These are phyloP conservation scores for Aspergillus candidus DNA, from an alignment of 2,329 filamentous ascomycete genomes.

Conservation along the genomic window DNA sequence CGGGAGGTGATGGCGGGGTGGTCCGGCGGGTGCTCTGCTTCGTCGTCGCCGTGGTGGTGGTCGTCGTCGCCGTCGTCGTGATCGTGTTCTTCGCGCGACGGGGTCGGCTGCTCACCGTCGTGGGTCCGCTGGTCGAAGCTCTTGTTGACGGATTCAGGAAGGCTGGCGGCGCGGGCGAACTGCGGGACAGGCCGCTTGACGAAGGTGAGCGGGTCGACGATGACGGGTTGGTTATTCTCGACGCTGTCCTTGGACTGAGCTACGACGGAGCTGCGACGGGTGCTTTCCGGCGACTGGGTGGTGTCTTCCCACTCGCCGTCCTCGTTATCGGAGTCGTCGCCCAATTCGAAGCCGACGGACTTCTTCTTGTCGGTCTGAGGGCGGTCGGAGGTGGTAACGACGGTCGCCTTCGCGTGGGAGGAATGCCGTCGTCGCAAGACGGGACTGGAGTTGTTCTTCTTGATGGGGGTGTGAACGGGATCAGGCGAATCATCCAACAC, in stretches of 20 bases:
- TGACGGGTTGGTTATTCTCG: slow-evolving; percentile 26
- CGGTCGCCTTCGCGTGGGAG: slow-evolving; percentile 36
- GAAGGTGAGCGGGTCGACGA: slow-evolving; percentile 37
- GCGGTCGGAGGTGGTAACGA: slow-evolving; percentile 25
- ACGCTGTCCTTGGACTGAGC: slow-evolving; percentile 30
- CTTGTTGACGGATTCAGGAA: slow-evolving; percentile 33
- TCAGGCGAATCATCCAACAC: slow-evolving; percentile 29
- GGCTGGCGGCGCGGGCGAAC: slow-evolving; percentile 33
- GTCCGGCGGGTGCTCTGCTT: slow-evolving; percentile 19
- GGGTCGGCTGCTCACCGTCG: slow-evolving; percentile 3
- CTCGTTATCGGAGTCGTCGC: slow-evolving; percentile 38
- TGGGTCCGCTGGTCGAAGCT: slow-evolving; percentile 19
- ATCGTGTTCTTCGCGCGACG: slow-evolving; percentile 15
- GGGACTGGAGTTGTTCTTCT: slow-evolving; percentile 42
- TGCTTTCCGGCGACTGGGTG: slow-evolving; percentile 44
- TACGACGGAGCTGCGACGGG: slow-evolving; percentile 38
- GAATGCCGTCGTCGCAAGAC: slow-evolving; percentile 34
- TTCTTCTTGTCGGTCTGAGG: slow-evolving; percentile 38
- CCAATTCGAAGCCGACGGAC: slow-evolving; percentile 43
- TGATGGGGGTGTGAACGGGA: slow-evolving; percentile 33
- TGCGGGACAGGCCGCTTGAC: slow-evolving; percentile 37
- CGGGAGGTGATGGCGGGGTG: slow-evolving; percentile 34
- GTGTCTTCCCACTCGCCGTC: slow-evolving; percentile 46
- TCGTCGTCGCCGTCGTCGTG: slow-evolving; percentile 16
- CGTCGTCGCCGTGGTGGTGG: slow-evolving; percentile 14